Conservation (phyloP, 129 eudicot genomes). For the Silybum marianum region DNA sequence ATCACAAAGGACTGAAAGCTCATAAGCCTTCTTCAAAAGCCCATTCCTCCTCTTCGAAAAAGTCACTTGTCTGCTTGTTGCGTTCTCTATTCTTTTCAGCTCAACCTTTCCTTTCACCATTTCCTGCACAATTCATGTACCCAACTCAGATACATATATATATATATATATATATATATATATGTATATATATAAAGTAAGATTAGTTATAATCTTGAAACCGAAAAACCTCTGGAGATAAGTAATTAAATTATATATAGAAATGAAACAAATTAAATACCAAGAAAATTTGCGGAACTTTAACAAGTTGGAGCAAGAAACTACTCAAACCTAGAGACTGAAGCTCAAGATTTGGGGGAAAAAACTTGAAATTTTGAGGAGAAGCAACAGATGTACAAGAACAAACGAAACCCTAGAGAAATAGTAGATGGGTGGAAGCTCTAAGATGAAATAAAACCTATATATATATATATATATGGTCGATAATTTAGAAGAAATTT, state of each 20-base stretch:
- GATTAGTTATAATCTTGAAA: neutral
- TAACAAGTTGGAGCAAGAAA: neutral
- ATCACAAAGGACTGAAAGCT: conserved; percentile 36
- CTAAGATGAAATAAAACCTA: no score
- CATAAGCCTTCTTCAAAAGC: conserved; percentile 51
- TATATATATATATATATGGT: no score
- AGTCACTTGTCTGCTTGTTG: conserved; percentile 67
- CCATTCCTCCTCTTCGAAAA: conserved; percentile 53
- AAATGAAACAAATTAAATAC: neutral
- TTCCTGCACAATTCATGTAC: conserved; percentile 14
- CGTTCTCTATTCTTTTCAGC: conserved; percentile 55
- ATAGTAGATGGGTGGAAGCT: neutral
- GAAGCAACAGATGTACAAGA: neutral
- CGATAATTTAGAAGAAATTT: conserved; percentile 7
- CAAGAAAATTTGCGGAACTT: conserved; percentile 1
- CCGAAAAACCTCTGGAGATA: neutral
- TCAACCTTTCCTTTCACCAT: conserved; percentile 71
- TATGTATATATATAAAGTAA: neutral
- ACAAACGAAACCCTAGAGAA: conserved; percentile 20
- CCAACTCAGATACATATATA: neutral
- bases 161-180: no score
- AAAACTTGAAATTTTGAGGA: neutral
- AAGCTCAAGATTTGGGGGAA: neutral
- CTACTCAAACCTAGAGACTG: neutral
- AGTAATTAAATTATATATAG: neutral